phyloP scores from a whole-genome alignment of 1,284 basidiomycete species.

The Ustilago bromivora region DNA sequence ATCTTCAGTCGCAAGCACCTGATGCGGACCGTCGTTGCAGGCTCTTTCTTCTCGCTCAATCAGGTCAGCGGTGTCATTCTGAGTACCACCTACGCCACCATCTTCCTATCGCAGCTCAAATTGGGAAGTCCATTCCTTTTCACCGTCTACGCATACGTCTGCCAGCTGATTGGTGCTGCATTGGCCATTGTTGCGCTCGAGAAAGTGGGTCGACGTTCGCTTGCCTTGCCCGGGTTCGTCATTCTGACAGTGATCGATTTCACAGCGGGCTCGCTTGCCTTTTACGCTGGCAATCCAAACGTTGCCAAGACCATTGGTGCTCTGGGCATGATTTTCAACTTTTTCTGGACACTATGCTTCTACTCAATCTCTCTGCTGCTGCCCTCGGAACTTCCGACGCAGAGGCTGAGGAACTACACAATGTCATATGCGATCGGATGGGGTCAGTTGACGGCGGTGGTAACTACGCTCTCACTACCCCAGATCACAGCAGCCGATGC shows the following conservation, averaged over 20 bases:
- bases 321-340: slow-evolving; percentile 61
- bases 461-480: slow-evolving; percentile 57
- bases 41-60: slow-evolving; percentile 61
- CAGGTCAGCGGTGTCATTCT: slow-evolving; percentile 61
- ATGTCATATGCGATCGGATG: slow-evolving; percentile 62
- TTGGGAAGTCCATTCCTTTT: slow-evolving; percentile 55
- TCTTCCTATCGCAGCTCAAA: slow-evolving; percentile 56
- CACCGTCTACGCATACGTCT: slow-evolving; percentile 51
- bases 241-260: slow-evolving; percentile 52
- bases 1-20: slow-evolving; percentile 55
- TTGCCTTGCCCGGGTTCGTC: slow-evolving; percentile 54
- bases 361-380: slow-evolving; percentile 61
- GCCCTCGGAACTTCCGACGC: slow-evolving; percentile 59
- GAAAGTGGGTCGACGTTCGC: slow-evolving; percentile 50
- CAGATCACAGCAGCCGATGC: slow-evolving; percentile 57
- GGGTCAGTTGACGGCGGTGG: slow-evolving; percentile 58
- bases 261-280: slow-evolving; percentile 49
- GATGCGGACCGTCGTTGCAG: slow-evolving; percentile 54
- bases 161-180: slow-evolving; percentile 50
- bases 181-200: slow-evolving; percentile 57
- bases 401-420: slow-evolving; percentile 56
- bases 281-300: slow-evolving; percentile 18
- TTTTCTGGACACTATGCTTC: slow-evolving; percentile 59
- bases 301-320: slow-evolving; percentile 51
- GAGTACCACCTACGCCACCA: slow-evolving; percentile 57